These are phyloP conservation scores for Stephania japonica DNA, from an alignment of 164 flowering plant species.

Conservation along the genomic window DNA sequence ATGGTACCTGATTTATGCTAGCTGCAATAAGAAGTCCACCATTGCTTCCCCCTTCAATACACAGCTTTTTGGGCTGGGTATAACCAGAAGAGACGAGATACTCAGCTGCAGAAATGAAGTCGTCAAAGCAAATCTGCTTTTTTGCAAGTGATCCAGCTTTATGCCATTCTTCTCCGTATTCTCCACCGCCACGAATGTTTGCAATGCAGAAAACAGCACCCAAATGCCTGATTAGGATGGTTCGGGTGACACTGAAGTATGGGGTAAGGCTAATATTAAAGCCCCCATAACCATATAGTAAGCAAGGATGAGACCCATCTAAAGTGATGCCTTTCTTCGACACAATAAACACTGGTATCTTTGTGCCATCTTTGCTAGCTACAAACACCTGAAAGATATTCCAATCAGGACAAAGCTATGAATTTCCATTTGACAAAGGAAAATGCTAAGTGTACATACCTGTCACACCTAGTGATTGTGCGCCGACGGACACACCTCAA, in stretches of 20 bases:
- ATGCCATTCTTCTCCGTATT: constrained; percentile 99
- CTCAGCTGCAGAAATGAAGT: constrained; percentile 84
- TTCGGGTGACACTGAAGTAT: constrained; percentile 63
- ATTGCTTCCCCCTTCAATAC: constrained; percentile 99
- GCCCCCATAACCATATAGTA: constrained; percentile 95
- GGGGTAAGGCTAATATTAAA: constrained; percentile 93
- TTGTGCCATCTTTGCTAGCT: constrained; percentile 87
- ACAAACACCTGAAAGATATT: constrained; percentile 61
- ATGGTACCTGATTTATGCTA: constrained; percentile 82
- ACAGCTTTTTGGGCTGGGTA: constrained; percentile 71
- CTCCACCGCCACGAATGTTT: constrained; percentile 98
- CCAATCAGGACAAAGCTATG: not conserved
- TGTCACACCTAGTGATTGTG: too few species aligned
- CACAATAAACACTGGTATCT: constrained; percentile 85
- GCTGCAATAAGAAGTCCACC: constrained; percentile 96
- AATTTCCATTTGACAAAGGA: not conserved
- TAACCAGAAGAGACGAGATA: constrained; percentile 86
- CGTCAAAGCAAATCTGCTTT: constrained; percentile 98
- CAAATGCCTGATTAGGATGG: constrained; percentile 62
- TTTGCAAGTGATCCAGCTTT: constrained; percentile 84
- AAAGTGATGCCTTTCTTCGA: constrained; percentile 58
- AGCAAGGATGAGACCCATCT: constrained; percentile 91
- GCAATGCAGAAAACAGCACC: constrained; percentile 82
- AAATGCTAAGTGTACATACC: too few species aligned
- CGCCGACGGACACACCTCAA: too few species aligned